Percentiles rank a stretch among this genome's conserved stretches.
These are phyloP conservation scores for Anisodus tanguticus DNA, from an alignment of 257 asterid genomes.

Conservation along the genomic window DNA sequence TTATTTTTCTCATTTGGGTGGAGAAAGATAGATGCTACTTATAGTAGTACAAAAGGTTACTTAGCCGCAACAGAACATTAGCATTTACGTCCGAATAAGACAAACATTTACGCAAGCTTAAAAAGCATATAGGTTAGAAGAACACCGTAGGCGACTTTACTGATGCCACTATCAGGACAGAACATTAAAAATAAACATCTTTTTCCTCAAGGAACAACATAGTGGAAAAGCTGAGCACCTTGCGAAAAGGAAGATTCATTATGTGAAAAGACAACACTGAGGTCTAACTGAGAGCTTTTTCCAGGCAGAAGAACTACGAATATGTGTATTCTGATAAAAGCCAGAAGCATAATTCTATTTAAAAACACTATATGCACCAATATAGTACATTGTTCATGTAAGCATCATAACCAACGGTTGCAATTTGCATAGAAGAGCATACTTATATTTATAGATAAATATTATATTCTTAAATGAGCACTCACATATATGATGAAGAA, in stretches of 20 bases:
- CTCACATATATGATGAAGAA: constrained; percentile 36
- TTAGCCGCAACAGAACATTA: constrained; percentile 17
- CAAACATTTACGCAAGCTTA: constrained; percentile 12
- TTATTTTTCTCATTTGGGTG: constrained; percentile 20
- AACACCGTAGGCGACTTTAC: neutral
- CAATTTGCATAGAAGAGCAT: constrained; percentile 44
- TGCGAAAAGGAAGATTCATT: constrained; percentile 50
- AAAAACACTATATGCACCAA: constrained; percentile 7
- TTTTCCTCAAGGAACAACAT: constrained; percentile 37
- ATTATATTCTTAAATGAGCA: constrained; percentile 57
- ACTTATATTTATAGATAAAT: constrained; percentile 40
- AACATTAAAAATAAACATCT: constrained; percentile 34
- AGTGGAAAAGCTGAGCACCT: constrained; percentile 43
- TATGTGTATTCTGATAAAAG: constrained; percentile 20
- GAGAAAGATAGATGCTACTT: constrained; percentile 22
- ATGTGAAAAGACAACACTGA: constrained; percentile 58
- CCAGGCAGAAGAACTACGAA: constrained; percentile 13
- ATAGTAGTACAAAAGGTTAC: constrained; percentile 3
- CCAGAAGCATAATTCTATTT: constrained; percentile 42
- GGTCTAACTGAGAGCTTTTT: constrained; percentile 22
- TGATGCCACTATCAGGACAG: constrained; percentile 32
- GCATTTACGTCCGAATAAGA: constrained; percentile 5
- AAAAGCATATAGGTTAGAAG: neutral
- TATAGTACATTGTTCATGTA: constrained; percentile 35
- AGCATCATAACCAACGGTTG: constrained; percentile 72